Base-by-base conservation (phyloP, 257 asterid species). In the Jacaranda mimosifolia region DNA sequence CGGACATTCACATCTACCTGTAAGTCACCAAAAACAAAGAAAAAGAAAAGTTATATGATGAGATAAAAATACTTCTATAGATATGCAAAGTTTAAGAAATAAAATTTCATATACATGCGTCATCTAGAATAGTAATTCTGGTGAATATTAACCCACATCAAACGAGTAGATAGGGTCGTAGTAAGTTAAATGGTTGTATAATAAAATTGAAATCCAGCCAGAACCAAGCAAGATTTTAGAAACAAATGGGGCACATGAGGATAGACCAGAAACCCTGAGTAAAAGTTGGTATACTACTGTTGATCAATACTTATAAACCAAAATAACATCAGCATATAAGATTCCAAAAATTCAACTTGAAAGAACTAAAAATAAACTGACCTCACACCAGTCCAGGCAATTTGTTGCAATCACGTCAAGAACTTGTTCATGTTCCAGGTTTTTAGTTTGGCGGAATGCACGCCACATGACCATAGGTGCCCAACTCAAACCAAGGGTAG, bases 391-490 rank as follows among this genome's bases (percentile, higher is more conserved):
- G 77, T 89, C 88, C 70, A 90, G 85, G 89, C 94, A 89, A 85
- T 80, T 84, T 53, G 89, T 56, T 67, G 91, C 94, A 52, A 71
- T 48, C 69, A 88, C 87, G 36, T 86, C 81, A 71, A 87, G 83
- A 57, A 84, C 91, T 18, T 13, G 17, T 6, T 67, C 71, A 53
- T 85, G 87, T 3, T 86, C 85, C 6, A 36, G 21, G 21, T 77
- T 82, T 66, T 74, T 80, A 11, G 81, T 75, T 73, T 87, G 94
- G 40, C 97, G 89, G 63, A 80, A 74, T 63, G 91, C 96, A 76
- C 97, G 91, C 93, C 93, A 89, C 96, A 92, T 92, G 53, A 92
- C 96, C 96, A 89, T 89, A 12, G 97, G 97, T 55, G 90, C 96
- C 97, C 97, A 90, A 79, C 97, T 92, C 87, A 90, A 72, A 52